These are phyloP conservation scores for Lepraria neglecta DNA, from an alignment of 495 filamentous ascomycete genomes.

Conservation along the genomic window DNA sequence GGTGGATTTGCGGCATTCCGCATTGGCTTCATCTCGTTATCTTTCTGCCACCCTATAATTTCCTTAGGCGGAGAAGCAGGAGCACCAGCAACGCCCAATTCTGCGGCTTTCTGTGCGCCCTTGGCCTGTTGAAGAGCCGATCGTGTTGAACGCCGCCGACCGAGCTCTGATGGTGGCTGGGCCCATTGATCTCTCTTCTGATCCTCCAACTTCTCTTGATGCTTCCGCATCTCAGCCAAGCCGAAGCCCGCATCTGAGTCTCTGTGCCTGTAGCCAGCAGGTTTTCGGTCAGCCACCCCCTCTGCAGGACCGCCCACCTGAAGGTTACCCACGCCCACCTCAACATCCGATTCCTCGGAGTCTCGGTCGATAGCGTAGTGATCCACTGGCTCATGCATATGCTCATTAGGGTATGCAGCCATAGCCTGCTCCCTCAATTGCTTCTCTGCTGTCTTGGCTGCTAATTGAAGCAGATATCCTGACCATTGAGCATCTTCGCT, in stretches of 20 bases:
- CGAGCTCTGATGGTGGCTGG: conserved; percentile 12
- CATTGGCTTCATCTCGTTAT: conserved; percentile 44
- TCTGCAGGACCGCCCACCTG: conserved; percentile 32
- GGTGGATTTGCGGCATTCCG: conserved; percentile 59
- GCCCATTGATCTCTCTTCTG: conserved; percentile 25
- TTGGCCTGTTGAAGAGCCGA: conserved; percentile 18
- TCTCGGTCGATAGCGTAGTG: conserved; percentile 54
- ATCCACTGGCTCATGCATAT: conserved; percentile 54
- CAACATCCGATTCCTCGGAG: conserved; percentile 38
- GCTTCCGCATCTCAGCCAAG: conserved; percentile 45
- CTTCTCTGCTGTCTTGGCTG: conserved; percentile 67
- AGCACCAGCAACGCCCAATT: conserved; percentile 21
- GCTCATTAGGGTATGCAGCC: conserved; percentile 63
- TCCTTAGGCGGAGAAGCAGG: conserved; percentile 30
- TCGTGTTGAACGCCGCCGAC: conserved; percentile 17
- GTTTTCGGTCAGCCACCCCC: conserved; percentile 2
- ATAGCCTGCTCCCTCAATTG: conserved; percentile 63
- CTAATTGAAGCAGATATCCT: conserved; percentile 68
- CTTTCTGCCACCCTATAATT: conserved; percentile 39
- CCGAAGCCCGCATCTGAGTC: conserved; percentile 48
- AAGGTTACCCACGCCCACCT: conserved; percentile 37
- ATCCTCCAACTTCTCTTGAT: conserved; percentile 44
- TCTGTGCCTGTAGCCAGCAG: conserved; percentile 21
- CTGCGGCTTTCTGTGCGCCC: conserved; percentile 22
- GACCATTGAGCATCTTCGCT: conserved; percentile 65